Conservation (phyloP, 2,329 filamentous ascomycete species). For the Macrophomina pseudophaseolina region DNA sequence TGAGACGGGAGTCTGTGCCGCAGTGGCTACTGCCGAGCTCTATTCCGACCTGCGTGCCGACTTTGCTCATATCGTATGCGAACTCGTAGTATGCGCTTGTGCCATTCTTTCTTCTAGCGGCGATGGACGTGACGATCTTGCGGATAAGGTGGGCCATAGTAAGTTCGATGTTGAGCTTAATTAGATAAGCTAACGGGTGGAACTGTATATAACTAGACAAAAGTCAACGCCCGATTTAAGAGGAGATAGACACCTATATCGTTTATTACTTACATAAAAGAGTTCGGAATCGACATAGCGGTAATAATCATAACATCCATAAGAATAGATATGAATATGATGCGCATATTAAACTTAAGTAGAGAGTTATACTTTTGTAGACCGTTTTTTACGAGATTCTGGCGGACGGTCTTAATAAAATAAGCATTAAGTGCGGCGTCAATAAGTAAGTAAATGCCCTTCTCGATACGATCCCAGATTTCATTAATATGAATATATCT, state of each 20-base stretch:
- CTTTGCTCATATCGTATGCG: not conserved
- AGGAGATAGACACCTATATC: not conserved
- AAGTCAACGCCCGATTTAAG: not conserved
- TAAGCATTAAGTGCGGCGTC: slow-evolving; percentile 47
- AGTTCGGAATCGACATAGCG: slow-evolving; percentile 53
- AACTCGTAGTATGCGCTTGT: slow-evolving; percentile 6
- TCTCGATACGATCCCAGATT: slow-evolving; percentile 47
- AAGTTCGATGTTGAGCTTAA: slow-evolving; percentile 60
- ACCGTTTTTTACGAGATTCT: slow-evolving; percentile 54
- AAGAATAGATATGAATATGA: slow-evolving; percentile 56
- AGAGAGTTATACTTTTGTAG: slow-evolving; percentile 58
- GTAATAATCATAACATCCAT: slow-evolving; percentile 58
- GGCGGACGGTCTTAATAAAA: slow-evolving; percentile 51
- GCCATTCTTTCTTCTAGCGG: slow-evolving; percentile 9
- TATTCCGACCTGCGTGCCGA: slow-evolving; percentile 6
- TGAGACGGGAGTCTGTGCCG: slow-evolving; percentile 8
- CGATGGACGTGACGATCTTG: slow-evolving; percentile 32
- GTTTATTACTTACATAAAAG: slow-evolving; percentile 45
- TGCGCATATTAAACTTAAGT: slow-evolving; percentile 56
- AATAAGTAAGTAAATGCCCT: slow-evolving; percentile 44
- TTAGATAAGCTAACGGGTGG: slow-evolving; percentile 56
- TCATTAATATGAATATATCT: slow-evolving; percentile 43
- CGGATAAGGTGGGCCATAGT: slow-evolving; percentile 58
- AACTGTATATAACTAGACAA: slow-evolving; percentile 53
- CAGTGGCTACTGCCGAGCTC: slow-evolving; percentile 13